phyloP scores from a whole-genome alignment of 768 basidiomycete species.

The Rhodotorula kratochvilovae region DNA sequence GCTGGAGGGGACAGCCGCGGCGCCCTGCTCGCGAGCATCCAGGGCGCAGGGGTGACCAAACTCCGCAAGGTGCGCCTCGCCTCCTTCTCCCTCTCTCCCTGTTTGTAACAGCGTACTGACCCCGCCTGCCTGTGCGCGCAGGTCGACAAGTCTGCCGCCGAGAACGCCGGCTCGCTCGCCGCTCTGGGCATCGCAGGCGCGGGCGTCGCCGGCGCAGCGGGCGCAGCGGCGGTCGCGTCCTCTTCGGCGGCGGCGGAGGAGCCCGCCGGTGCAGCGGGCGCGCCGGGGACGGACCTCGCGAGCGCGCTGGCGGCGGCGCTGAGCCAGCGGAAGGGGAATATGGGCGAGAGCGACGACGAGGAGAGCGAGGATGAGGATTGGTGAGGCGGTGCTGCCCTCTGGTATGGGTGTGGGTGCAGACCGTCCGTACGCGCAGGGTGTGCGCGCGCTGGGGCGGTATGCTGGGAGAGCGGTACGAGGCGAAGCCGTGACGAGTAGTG shows the following conservation, averaged over 20 bases:
- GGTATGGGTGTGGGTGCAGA: no score
- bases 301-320: conserved; percentile 77
- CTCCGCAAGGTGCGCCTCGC: conserved; percentile 56
- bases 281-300: conserved; percentile 71
- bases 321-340: conserved; percentile 73
- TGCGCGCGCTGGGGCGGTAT: no score
- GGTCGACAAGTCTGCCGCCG: conserved; percentile 25
- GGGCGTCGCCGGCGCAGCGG: conserved; percentile 16
- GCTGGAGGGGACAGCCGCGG: conserved; percentile 57
- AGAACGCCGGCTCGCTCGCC: conserved; percentile 28
- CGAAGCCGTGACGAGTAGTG: no score
- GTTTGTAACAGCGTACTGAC: no score
- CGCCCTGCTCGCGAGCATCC: conserved; percentile 72
- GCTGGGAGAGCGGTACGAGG: no score
- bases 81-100: not conserved
- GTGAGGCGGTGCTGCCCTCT: not conserved
- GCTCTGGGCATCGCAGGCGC: conserved; percentile 16
- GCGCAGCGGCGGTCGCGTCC: conserved; percentile 7
- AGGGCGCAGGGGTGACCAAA: conserved; percentile 68
- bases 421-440: no score
- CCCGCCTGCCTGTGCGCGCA: no score
- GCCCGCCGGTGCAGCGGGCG: conserved; percentile 31
- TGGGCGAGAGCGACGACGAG: conserved; percentile 76
- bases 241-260: conserved; percentile 17
- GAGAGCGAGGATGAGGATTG: conserved; percentile 65